Conservation (phyloP, 1,284 basidiomycete species). For the Boletellus dicymbophilus region DNA sequence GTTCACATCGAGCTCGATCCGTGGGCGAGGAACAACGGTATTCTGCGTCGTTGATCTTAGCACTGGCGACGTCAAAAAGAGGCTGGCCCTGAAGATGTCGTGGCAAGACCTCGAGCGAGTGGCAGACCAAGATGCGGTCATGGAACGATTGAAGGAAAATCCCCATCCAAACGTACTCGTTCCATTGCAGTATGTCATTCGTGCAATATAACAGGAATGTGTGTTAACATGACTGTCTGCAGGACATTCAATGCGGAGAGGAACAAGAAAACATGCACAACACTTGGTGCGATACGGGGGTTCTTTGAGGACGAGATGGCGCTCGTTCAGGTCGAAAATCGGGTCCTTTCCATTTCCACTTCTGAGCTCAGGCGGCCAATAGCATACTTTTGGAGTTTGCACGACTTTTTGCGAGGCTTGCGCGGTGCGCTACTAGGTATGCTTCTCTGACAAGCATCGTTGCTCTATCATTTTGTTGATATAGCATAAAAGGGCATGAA, state of each 20-base stretch:
- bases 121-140: neutral
- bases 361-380: neutral
- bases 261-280: too few relatives aligned
- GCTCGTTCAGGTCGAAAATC: neutral
- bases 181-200: neutral
- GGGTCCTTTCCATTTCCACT: neutral
- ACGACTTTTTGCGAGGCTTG: neutral
- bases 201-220: too few relatives aligned
- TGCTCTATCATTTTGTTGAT: neutral
- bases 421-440: conserved; percentile 6
- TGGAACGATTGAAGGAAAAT: neutral
- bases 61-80: neutral
- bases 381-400: too few relatives aligned
- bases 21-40: conserved; percentile 15
- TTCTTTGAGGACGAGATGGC: neutral
- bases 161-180: neutral
- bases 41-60: neutral
- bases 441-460: neutral
- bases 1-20: conserved; percentile 10
- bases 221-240: too few relatives aligned
- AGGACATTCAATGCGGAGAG: too few relatives aligned
- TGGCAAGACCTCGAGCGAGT: neutral
- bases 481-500: conserved; percentile 6
- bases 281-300: neutral
- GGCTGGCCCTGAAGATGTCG: neutral